Base-by-base conservation (phyloP, 2,329 filamentous ascomycete species). In the Penicillium brasilianum region DNA sequence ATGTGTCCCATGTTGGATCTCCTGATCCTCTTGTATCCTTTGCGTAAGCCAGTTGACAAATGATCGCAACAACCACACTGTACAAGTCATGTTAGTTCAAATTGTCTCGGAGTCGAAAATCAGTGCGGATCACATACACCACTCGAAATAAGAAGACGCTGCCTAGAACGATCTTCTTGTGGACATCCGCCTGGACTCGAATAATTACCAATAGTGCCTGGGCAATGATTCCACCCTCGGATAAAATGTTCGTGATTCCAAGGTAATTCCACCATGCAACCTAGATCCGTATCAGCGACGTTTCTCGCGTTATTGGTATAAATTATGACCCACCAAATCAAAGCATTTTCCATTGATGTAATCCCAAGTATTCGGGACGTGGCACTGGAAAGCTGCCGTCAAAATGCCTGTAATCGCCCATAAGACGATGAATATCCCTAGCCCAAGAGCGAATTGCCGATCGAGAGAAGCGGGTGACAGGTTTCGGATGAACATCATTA, bases 241-340 rank as follows among this genome's bases (percentile, higher is more conserved):
- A 68, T 18, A 72, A n/a, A 6, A 74, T 69, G 44, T 71, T 71
- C 13, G 68, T 61, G 25, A 68, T 34, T 22, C 65, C 66, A n/a
- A 71, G 66, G 37, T 69, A 73, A 18, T 66, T 66, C 64, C 69
- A 72, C 66, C 70, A 72, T 9, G 63, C 62, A 43, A 41, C 25
- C 70, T 72, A 18, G 1, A 25, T 2, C 5, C 16, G 10, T 9
- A 20, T 52, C 4, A 25, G 3, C 4, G 25, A 9, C 2, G 14
- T 48, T n/a, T 28, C 14, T 6, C 8, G 13, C 8, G 13, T 20
- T n/a, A 14, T 8, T 16, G 0, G 22, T 13, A 6, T 7, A 8
- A 0, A 8, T 11, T 4, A 36, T 25, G 2, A 6, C 32, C 5
- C 25, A 73, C 68, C 49, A 66, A 43, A 22, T 68, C 28, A 41